Evolutionary conservation across 164 flowering plant species (phyloP).

Genomic region (Magnolia changhungtana): DNA sequence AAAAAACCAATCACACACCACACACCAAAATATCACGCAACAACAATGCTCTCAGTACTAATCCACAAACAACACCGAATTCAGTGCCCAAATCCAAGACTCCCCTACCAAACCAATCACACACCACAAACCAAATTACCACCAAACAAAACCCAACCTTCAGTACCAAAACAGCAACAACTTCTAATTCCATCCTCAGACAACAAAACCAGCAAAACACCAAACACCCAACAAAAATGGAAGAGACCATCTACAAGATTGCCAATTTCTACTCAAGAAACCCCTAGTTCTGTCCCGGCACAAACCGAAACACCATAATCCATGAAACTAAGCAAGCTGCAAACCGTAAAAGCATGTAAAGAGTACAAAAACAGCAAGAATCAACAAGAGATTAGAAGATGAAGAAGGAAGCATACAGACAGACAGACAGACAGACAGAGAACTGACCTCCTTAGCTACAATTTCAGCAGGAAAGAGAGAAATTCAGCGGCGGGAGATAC

Average conservation of each 20-base stretch:
- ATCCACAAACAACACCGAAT: not conserved
- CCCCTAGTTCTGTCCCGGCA: not conserved
- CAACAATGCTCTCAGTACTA: not conserved
- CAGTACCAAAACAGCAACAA: not conserved
- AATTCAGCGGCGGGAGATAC: not conserved
- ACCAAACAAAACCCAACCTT: not conserved
- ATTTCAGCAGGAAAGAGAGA: not conserved
- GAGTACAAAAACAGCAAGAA: not conserved
- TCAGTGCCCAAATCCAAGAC: not conserved
- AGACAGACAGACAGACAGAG: not conserved
- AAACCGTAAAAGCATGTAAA: not conserved
- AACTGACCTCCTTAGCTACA: slow-evolving; percentile 2
- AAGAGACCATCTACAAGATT: not conserved
- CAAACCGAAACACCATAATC: not conserved
- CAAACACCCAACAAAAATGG: not conserved
- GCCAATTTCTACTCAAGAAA: not conserved
- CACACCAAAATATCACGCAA: not conserved
- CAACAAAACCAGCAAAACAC: not conserved
- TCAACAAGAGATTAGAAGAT: not conserved
- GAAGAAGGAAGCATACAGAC: not conserved
- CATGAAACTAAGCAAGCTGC: too few relatives aligned
- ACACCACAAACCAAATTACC: not conserved
- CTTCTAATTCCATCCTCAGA: not conserved
- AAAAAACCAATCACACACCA: not conserved
- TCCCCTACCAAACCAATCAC: not conserved